Evolutionary conservation across 1,284 basidiomycete genomes (phyloP).

Genomic region (Ganoderma lucidum): DNA sequence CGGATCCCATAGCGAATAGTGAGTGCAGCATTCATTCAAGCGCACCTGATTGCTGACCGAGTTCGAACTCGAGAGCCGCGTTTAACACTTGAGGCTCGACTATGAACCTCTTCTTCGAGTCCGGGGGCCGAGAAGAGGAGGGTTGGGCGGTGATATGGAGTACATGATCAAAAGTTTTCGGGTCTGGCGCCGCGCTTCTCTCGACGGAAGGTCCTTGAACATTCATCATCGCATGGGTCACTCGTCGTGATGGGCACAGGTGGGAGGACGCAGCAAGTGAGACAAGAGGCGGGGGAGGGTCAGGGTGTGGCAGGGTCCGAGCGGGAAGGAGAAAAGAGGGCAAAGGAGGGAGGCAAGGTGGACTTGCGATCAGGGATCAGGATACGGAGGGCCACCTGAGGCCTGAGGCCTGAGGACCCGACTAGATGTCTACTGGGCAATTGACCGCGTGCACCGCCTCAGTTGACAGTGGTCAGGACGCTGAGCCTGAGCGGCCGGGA

Average conservation of each 20-base stretch:
- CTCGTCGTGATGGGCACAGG: slow-evolving; percentile 23
- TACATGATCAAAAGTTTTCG: slow-evolving; percentile 9
- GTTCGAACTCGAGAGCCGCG: slow-evolving; percentile 26
- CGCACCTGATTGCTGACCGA: slow-evolving; percentile 20
- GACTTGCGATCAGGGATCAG: slow-evolving; percentile 15
- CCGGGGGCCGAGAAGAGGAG: slow-evolving; percentile 17
- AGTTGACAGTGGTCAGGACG: neutral
- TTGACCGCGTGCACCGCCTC: slow-evolving; percentile 18
- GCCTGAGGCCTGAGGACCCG: neutral
- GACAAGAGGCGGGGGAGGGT: neutral
- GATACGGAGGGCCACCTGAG: slow-evolving; percentile 7
- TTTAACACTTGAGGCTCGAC: slow-evolving; percentile 32
- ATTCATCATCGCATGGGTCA: slow-evolving; percentile 22
- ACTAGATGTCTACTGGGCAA: slow-evolving; percentile 12
- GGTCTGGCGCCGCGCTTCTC: slow-evolving; percentile 8
- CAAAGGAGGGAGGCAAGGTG: neutral
- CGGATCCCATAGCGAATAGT: neutral
- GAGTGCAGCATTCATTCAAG: slow-evolving; percentile 6
- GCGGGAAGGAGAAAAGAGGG: neutral
- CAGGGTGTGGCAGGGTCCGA: neutral
- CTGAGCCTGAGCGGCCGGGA: neutral
- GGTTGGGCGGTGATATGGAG: slow-evolving; percentile 14
- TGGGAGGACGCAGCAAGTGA: neutral
- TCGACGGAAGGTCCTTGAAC: slow-evolving; percentile 6
- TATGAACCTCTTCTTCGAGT: slow-evolving; percentile 26